phyloP scores from a whole-genome alignment of 257 asterid species.

The Forsythia viridissima region DNA sequence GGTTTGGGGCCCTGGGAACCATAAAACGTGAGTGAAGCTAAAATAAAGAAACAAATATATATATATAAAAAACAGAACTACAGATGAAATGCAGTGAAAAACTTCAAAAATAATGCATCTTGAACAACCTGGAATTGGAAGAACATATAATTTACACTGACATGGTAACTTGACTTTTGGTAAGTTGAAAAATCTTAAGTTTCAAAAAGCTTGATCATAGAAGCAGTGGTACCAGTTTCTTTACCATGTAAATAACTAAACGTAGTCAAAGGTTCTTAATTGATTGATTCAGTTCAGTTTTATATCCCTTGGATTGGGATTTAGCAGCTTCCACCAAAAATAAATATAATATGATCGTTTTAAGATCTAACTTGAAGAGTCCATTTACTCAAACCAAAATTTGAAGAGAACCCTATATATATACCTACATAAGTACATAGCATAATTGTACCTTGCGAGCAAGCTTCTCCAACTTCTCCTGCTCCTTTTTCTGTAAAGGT shows the following conservation, averaged over 20 bases:
- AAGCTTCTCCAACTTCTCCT: slow-evolving; percentile 83
- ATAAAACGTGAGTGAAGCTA: slow-evolving; percentile 8
- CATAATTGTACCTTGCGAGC: slow-evolving; percentile 71
- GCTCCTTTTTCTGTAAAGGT: slow-evolving; percentile 71
- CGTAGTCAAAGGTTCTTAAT: slow-evolving; percentile 4
- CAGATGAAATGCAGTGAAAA: neutral
- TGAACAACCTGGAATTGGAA: neutral
- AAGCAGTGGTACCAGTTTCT: neutral
- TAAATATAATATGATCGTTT: neutral
- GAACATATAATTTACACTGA: neutral
- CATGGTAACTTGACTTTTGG: neutral
- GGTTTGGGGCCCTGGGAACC: slow-evolving; percentile 70
- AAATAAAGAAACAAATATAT: neutral
- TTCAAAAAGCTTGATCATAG: neutral
- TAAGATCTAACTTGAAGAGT: neutral
- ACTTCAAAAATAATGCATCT: neutral
- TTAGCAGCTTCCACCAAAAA: neutral
- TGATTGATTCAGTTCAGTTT: slow-evolving; percentile 5
- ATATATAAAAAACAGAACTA: neutral
- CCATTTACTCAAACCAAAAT: neutral
- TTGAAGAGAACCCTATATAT: neutral
- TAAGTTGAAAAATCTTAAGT: neutral
- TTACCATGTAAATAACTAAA: slow-evolving; percentile 2
- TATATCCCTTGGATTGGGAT: neutral
- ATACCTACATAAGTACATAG: neutral